Base-by-base conservation (phyloP, 202 grass and related monocot genomes). In the Elaeis oleifera region DNA sequence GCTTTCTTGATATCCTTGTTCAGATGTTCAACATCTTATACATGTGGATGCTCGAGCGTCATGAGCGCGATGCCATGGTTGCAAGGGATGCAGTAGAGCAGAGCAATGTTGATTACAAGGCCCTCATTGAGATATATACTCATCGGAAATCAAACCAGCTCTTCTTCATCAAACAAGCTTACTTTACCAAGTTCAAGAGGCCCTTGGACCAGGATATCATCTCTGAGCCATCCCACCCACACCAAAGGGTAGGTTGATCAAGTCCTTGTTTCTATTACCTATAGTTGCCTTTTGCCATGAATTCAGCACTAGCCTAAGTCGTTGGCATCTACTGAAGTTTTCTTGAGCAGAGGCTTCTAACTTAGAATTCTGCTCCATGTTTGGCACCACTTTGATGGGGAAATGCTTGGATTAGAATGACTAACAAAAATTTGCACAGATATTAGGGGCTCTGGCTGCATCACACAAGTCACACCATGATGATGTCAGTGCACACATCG, bases 111-210 rank as follows among this genome's bases (percentile, higher is more conserved):
- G 82, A 83, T 14, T 86, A 84, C 84, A 59, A 60, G 22, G 52
- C 58, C 53, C 79, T 97, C 9, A 28, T 89, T 16, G 92, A 97
- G 88, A 83, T 92, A 71, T 91, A 91, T 77, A 92, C 84, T 13
- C 80, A 82, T 29, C 80, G 82, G 69, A 97, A 91, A 65, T 63
- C 84, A n/a, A 72, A 79, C 73, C 87, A 83, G 74, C 79, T 91
- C 69, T 97, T 97, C 82, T 97, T 89, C 88, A 97, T 84, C 81
- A 97, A 89, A 70, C 84, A 91, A 84, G 71, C 76, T 1, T 97
- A 97, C 63, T 21, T 59, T 18, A 52, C 54, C 11, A 89, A 72
- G 79, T 91, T 83, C 81, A 89, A 80, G 79, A 89, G 70, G 70
- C 85, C 84, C 24, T 65, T 97, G 51, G 92, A 97, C 74, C 88